Base-by-base conservation (phyloP, 1,284 basidiomycete species). In the Anthracocystis walkeri region DNA sequence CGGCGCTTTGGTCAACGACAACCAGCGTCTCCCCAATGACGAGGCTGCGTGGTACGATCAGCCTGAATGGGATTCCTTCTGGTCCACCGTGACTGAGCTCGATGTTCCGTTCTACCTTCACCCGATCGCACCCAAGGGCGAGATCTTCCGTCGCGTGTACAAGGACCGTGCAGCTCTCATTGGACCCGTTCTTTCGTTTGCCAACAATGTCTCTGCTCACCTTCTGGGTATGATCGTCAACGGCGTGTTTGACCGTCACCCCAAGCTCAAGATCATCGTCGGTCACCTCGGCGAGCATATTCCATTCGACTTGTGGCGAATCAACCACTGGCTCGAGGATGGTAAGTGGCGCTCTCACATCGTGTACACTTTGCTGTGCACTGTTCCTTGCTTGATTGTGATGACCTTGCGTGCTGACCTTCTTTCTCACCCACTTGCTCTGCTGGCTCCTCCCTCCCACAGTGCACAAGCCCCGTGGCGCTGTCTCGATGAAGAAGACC, bases 211-310 rank as follows among this genome's bases (percentile, higher is more conserved):
- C 41, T 81, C 80, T 4, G 74, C 81, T 12, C 84, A 85, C 60
- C 50, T 85, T 20, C 80, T 84, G 54, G 83, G 82, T 31, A 81
- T 85, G 80, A 82, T 85, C 51, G 77, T 80, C 74, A 85, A 85
- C 69, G 84, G 84, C 41, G 84, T 85, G 20, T 85, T 85, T 35
- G 84, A 85, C 78, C 81, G 84, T 23, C 81, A 82, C 73, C 84
- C 83, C 18, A 85, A 85, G 78, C 84, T 85, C 68, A 82, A 83
- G 73, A 78, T 85, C 60, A 85, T 85, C 41, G 80, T 85, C n/a
- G 84, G 84, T 33, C 84, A 85, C 75, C 78, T 85, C 16, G 84
- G 84, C 71, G 84, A 85, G 71, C 82, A 84, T 68, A 80, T 85
- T 44, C 82, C 82, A 10, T 81, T 83, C 27, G 83, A 85, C 65